phyloP scores from a whole-genome alignment of 805 yeast genomes.

The Kluyveromyces wickerhamii region DNA sequence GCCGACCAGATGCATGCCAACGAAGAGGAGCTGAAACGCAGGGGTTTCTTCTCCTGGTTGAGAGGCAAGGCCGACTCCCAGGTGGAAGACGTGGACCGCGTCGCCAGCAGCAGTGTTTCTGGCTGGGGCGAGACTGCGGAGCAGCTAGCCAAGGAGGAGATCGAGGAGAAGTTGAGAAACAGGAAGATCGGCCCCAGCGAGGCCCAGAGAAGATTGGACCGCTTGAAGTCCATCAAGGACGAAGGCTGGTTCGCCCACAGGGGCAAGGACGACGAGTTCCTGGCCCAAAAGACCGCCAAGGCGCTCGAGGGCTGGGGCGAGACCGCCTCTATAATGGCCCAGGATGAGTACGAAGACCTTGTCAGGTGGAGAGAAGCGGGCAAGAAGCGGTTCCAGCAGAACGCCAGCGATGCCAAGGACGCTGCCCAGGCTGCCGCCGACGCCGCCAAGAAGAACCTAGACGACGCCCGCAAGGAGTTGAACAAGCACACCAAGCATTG shows the following conservation, averaged over 20 bases:
- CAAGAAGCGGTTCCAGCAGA: constrained; percentile 29
- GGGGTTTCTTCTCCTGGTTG: constrained; percentile 21
- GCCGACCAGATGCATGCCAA: constrained; percentile 20
- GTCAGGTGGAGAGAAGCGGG: constrained; percentile 15
- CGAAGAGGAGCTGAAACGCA: constrained; percentile 16
- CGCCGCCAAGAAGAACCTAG: constrained; percentile 25
- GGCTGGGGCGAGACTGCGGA: constrained; percentile 44
- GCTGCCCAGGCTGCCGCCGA: constrained; percentile 31
- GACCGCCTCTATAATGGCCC: constrained; percentile 35
- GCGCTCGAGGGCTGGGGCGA: constrained; percentile 42
- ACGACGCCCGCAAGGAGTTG: constrained; percentile 31
- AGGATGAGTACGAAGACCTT: constrained; percentile 34
- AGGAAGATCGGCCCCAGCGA: constrained; percentile 21
- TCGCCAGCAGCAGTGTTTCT: constrained; percentile 30
- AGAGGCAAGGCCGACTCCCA: constrained; percentile 8
- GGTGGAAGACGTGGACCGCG: constrained; percentile 18
- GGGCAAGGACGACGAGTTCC: constrained; percentile 23
- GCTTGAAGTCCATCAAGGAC: constrained; percentile 29
- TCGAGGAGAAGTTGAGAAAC: constrained; percentile 21
- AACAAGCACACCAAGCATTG: constrained; percentile 29
- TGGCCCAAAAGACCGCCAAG: constrained; percentile 30
- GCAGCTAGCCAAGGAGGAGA: constrained; percentile 32
- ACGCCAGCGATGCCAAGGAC: constrained; percentile 30
- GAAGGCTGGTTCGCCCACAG: constrained; percentile 29
- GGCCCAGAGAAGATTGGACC: constrained; percentile 29